Evolutionary conservation across 805 yeast genomes (phyloP).

Genomic region (Komagataella phaffii): DNA sequence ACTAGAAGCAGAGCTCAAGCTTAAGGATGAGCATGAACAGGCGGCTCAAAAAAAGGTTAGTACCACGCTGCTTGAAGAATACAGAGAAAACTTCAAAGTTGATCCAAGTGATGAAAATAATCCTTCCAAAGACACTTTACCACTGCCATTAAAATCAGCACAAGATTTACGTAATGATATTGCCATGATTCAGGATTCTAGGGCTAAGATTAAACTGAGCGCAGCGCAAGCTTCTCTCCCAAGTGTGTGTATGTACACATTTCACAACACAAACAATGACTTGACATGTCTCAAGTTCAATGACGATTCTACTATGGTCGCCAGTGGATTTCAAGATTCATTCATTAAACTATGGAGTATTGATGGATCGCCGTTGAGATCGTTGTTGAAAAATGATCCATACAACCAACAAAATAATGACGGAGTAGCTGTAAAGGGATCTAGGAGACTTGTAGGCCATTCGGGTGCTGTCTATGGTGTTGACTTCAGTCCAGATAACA

Average conservation of each 20-base stretch:
- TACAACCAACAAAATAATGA: constrained; percentile 20
- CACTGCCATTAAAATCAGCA: constrained; percentile 76
- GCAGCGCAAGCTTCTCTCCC: constrained; percentile 74
- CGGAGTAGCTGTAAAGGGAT: constrained; percentile 15
- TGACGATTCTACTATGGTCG: constrained; percentile 74
- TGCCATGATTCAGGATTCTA: constrained; percentile 65
- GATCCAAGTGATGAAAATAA: constrained; percentile 43
- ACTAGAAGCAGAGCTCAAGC: constrained; percentile 69
- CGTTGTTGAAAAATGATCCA: constrained; percentile 42
- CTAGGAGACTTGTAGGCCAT: constrained; percentile 69
- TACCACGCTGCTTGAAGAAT: constrained; percentile 50
- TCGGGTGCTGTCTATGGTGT: constrained; percentile 89
- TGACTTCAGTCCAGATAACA: constrained; percentile 83
- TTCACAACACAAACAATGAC: constrained; percentile 87
- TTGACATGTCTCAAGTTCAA: constrained; percentile 81
- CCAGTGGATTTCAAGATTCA: constrained; percentile 92
- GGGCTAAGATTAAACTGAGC: constrained; percentile 59
- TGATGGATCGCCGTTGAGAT: constrained; percentile 75
- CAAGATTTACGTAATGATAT: constrained; percentile 72
- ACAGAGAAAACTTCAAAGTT: constrained; percentile 40
- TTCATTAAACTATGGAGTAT: constrained; percentile 86
- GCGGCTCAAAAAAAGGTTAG: constrained; percentile 8
- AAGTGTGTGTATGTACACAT: constrained; percentile 94
- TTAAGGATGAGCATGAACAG: constrained; percentile 46
- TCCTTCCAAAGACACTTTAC: constrained; percentile 64